These are phyloP conservation scores for Kingdonia uniflora DNA, from an alignment of 164 flowering plant species.

Conservation along the genomic window DNA sequence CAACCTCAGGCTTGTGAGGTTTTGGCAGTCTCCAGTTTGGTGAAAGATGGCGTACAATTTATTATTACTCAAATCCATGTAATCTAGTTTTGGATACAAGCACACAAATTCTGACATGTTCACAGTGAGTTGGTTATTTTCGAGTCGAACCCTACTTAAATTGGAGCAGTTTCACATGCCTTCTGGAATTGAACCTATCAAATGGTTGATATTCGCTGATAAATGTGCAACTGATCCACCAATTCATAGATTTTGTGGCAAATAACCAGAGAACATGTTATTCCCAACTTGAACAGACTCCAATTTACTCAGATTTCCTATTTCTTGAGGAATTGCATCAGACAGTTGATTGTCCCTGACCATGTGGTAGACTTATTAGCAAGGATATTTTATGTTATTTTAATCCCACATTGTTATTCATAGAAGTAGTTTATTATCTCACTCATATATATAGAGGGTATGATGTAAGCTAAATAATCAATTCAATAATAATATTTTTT, in stretches of 20 bases:
- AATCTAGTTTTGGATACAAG: neutral
- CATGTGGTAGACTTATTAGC: too few species aligned
- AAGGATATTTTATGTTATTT: too few species aligned
- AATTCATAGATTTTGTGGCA: neutral
- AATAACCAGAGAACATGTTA: conserved; percentile 1
- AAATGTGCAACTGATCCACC: neutral
- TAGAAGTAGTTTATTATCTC: too few species aligned
- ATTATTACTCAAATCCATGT: neutral
- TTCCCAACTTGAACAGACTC: neutral
- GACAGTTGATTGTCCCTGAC: neutral
- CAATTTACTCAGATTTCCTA: neutral
- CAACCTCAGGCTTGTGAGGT: neutral
- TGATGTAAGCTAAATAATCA: too few species aligned
- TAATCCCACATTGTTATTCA: too few species aligned
- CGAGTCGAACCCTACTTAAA: neutral
- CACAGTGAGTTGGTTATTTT: neutral
- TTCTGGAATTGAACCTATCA: neutral
- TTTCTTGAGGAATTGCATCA: neutral
- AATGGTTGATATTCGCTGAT: neutral
- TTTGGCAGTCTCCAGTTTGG: neutral
- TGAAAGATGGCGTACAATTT: neutral
- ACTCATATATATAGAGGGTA: too few species aligned
- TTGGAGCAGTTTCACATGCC: too few species aligned
- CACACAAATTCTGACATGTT: neutral
- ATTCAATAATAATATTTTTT: too few species aligned